Conservation (phyloP, 495 filamentous ascomycete genomes). For the Aspergillus hancockii region DNA sequence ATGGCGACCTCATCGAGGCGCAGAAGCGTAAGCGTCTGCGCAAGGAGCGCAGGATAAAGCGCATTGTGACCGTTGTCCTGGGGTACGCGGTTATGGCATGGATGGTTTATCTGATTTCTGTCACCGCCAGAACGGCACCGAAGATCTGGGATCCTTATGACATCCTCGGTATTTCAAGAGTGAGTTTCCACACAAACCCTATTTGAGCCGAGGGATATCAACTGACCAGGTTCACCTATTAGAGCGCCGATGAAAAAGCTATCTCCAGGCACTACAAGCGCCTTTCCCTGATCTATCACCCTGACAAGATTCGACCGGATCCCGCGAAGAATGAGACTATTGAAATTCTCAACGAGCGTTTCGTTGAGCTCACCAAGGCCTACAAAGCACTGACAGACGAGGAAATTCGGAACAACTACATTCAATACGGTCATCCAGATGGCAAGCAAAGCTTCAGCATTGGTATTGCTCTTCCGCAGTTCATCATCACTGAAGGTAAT, state of each 20-base stretch:
- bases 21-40: conserved; percentile 87
- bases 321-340: conserved; percentile 84
- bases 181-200: conserved; percentile 35
- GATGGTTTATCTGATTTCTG: conserved; percentile 88
- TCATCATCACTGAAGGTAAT: conserved; percentile 89
- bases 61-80: conserved; percentile 68
- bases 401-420: conserved; percentile 93
- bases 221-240: conserved; percentile 10
- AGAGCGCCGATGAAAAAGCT: conserved; percentile 82
- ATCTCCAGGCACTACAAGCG: conserved; percentile 88
- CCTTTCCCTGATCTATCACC: conserved; percentile 84
- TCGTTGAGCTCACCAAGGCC: conserved; percentile 93
- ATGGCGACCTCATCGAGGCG: conserved; percentile 79
- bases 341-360: conserved; percentile 80
- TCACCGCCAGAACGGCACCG: conserved; percentile 67
- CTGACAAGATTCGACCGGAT: conserved; percentile 85
- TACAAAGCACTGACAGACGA: conserved; percentile 98
- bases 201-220: background rate
- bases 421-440: conserved; percentile 93
- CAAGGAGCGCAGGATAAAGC: conserved; percentile 86
- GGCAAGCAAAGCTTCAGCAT: conserved; percentile 98
- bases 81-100: conserved; percentile 86
- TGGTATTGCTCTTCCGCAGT: conserved; percentile 91
- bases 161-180: conserved; percentile 81
- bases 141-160: conserved; percentile 97